Conservation (phyloP, 768 basidiomycete species). For the Tylopilus felleus region DNA sequence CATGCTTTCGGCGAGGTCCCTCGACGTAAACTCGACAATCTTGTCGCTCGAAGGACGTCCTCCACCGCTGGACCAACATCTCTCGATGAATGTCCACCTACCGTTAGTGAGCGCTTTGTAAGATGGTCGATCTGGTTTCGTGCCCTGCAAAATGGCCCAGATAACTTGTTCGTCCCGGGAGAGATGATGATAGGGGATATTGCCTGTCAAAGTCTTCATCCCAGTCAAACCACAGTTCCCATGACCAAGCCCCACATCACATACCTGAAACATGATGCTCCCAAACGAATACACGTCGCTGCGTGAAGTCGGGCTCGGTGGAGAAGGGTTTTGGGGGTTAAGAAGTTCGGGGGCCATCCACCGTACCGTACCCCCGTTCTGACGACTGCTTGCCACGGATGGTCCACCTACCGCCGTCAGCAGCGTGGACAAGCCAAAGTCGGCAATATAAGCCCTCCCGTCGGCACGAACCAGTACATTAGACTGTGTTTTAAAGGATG, state of each 20-base stretch:
- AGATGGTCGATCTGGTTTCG: neutral
- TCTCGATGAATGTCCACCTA: neutral
- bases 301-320: neutral
- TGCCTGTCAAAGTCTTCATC: slow-evolving; percentile 1
- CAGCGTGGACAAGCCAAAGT: slow-evolving; percentile 8
- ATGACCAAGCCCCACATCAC: neutral
- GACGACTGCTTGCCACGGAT: neutral
- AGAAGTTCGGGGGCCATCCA: slow-evolving; percentile 4
- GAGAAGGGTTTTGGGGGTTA: neutral
- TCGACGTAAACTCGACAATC: neutral
- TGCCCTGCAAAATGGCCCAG: neutral
- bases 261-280: slow-evolving; percentile 12
- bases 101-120: neutral
- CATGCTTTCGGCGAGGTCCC: neutral
- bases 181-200: neutral
- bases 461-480: neutral
- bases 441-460: neutral
- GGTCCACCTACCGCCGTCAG: neutral
- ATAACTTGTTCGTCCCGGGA: slow-evolving; percentile 1
- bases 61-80: neutral
- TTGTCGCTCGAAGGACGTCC: neutral
- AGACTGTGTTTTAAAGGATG: neutral
- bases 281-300: slow-evolving; percentile 10
- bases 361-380: neutral
- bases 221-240: neutral